Evolutionary conservation across 2,329 filamentous ascomycete species (phyloP).

Genomic region (Penicillium brasilianum): DNA sequence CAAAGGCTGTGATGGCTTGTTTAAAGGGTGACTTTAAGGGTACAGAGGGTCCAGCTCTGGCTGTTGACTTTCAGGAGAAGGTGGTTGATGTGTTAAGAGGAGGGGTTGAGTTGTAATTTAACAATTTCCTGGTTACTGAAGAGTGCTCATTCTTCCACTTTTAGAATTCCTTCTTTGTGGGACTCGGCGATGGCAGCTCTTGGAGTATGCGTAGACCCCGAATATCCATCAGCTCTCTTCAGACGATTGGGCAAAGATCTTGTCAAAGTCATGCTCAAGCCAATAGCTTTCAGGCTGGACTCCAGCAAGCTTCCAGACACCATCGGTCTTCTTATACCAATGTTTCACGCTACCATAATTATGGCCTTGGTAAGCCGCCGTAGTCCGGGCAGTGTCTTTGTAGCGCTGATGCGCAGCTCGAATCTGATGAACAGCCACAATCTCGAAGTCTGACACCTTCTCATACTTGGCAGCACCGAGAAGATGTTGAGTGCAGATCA

Average conservation of each 20-base stretch:
- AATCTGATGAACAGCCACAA: slow-evolving; percentile 62
- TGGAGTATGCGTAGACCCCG: neutral
- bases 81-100: slow-evolving; percentile 30
- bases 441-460: slow-evolving; percentile 35
- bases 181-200: too few relatives aligned
- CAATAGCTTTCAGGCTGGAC: slow-evolving; percentile 48
- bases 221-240: neutral
- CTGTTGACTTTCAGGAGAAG: slow-evolving; percentile 33
- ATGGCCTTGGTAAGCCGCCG: slow-evolving; percentile 60
- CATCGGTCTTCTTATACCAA: slow-evolving; percentile 60
- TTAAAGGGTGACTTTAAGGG: slow-evolving; percentile 30
- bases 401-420: slow-evolving; percentile 64
- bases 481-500: slow-evolving; percentile 27
- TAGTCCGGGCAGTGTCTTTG: slow-evolving; percentile 49
- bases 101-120: slow-evolving; percentile 11
- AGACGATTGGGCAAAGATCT: slow-evolving; percentile 10
- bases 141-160: neutral
- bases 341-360: slow-evolving; percentile 60
- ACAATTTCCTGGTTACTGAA: neutral
- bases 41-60: slow-evolving; percentile 28
- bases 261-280: slow-evolving; percentile 16
- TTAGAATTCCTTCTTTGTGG: too few relatives aligned
- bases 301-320: slow-evolving; percentile 63
- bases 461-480: slow-evolving; percentile 19
- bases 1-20: slow-evolving; percentile 31